These are phyloP conservation scores for Cucurbita ficifolia DNA, from an alignment of 306 rosid species.

Conservation along the genomic window DNA sequence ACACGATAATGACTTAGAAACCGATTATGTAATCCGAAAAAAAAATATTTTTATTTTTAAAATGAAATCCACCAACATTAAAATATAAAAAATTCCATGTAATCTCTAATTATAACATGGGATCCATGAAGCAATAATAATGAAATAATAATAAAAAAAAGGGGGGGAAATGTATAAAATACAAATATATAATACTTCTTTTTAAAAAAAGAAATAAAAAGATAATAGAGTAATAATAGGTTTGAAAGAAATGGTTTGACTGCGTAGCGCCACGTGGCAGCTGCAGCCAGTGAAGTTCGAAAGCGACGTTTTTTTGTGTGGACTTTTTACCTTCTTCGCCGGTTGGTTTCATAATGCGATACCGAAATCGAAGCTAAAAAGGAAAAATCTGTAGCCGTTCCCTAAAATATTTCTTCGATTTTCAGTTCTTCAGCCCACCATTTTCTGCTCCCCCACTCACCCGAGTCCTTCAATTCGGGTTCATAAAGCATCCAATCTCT, in stretches of 20 bases:
- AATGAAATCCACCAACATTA: background rate
- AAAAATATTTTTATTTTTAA: background rate
- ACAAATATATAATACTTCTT: background rate
- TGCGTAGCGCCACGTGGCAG: background rate
- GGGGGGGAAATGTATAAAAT: background rate
- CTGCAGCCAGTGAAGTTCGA: conserved; percentile 1
- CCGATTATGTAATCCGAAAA: too few relatives aligned
- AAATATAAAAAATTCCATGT: background rate
- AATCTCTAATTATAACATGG: background rate
- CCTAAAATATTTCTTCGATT: background rate
- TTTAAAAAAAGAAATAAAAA: background rate
- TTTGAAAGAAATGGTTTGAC: background rate
- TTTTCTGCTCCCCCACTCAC: background rate
- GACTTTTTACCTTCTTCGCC: background rate
- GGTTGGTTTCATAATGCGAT: background rate
- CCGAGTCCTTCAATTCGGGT: background rate
- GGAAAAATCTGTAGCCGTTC: background rate
- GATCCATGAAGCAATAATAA: background rate
- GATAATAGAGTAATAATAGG: background rate
- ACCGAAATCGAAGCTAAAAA: background rate
- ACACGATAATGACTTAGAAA: too few relatives aligned
- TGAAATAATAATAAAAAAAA: background rate
- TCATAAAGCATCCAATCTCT: background rate
- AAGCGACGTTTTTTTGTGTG: background rate
- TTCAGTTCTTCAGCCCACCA: background rate